A percentile compares a stretch with the other conserved stretches of the same genome.
Conservation (phyloP, 805 yeast genomes). For the Ogataea saltuana region DNA sequence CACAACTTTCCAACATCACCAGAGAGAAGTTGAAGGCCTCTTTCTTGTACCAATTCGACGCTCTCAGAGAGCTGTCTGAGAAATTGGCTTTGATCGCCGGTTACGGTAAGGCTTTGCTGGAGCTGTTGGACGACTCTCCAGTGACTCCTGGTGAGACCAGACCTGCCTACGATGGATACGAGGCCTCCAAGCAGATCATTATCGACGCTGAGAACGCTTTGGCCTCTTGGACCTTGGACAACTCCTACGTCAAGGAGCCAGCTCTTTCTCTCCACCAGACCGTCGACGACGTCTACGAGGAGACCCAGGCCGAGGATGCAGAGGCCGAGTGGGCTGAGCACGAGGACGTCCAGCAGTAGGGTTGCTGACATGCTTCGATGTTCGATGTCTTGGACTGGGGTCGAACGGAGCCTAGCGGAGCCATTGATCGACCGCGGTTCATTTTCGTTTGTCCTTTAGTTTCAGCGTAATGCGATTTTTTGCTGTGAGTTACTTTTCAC, state of each 20-base stretch:
- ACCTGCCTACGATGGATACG: constrained; percentile 97
- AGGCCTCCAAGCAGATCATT: constrained; percentile 96
- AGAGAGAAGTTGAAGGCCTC: constrained; percentile 98
- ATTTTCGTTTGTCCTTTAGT: background rate
- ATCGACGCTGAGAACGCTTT: constrained; percentile 95
- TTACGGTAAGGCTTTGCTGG: constrained; percentile 96
- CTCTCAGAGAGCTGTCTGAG: constrained; percentile 92
- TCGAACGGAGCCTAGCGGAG: too few relatives aligned
- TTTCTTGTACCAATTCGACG: constrained; percentile 94
- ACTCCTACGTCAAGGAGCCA: constrained; percentile 88
- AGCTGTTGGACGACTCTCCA: constrained; percentile 93
- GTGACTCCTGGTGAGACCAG: constrained; percentile 99
- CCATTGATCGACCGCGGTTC: too few relatives aligned
- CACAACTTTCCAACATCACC: constrained; percentile 96
- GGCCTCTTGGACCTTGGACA: constrained; percentile 95
- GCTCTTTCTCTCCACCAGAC: constrained; percentile 82
- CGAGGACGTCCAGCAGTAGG: too few relatives aligned
- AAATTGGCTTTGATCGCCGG: constrained; percentile 97
- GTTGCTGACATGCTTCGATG: too few relatives aligned
- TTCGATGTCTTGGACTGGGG: too few relatives aligned
- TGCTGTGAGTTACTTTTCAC: background rate
- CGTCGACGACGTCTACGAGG: constrained; percentile 60
- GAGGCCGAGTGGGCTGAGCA: constrained; percentile 43
- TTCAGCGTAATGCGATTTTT: background rate
- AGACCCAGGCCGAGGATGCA: constrained; percentile 41